Evolutionary conservation across 2,329 filamentous ascomycete species (phyloP), one percentile per base, ranked within the genome.

Genomic region (Colletotrichum noveboracense): DNA sequence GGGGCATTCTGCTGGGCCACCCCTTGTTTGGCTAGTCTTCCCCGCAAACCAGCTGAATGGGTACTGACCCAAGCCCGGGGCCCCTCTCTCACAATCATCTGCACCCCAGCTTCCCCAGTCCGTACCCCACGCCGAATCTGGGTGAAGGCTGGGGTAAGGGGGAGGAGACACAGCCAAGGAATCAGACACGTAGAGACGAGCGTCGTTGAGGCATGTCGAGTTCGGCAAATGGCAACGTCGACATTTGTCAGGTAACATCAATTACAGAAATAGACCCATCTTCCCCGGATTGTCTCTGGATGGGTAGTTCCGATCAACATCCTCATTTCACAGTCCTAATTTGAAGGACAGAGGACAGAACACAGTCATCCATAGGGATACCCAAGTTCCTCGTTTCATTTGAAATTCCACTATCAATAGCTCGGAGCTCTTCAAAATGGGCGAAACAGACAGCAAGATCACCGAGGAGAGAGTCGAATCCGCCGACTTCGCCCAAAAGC

Each of bases 381-480:
- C 18, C 38, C 3, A 6, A 10, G 5, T 43, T 6, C 18, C 18
- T 48, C 10, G 43, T 48, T 3, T 13, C 3, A 21, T 48, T 43
- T 4, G 5, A 21, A 13, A 48, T 3, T 7, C 4, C 43, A 21
- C 3, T 48, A 2, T 48, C 6, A 7, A 7, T 3, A 12, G 10
- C 43, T 21, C 10, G 14, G 18, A n/a, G 18, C 3, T 43, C 4
- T n/a, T 2, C 30, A 69, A 38, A 1, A 73, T 73, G 70, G 70
- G 70, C 55, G 70, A 73, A 16, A 32, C 32, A 38, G 65, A 73
- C n/a, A 73, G 62, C 56, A 73, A 73, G 30, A 13, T 73, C 8
- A 69, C 21, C 7, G 70, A 73, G 16, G 70, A 73, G 32, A 64
- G 70, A 24, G 66, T 73, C 6, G 70, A 73, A 36, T 73, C 70